phyloP scores from a whole-genome alignment of 768 basidiomycete species.

The Podaxis rugospora region DNA sequence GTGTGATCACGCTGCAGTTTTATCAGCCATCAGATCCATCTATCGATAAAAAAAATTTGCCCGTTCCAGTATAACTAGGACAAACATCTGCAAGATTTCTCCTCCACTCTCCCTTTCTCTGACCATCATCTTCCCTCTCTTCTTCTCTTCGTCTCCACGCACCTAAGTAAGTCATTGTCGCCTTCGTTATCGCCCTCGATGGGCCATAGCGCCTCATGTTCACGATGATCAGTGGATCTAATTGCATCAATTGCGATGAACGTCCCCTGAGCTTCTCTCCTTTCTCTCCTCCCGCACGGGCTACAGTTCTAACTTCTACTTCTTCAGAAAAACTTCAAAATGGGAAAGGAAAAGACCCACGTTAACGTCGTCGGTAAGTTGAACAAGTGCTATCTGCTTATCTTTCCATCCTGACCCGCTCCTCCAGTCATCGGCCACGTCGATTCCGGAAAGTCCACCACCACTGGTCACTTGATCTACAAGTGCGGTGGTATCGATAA shows the following conservation, averaged over 20 bases:
- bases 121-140: constrained; percentile 44
- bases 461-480: constrained; percentile 99
- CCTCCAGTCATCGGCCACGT: constrained; percentile 92
- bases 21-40: constrained; percentile 49
- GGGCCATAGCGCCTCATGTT: constrained; percentile 3
- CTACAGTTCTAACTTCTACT: constrained; percentile 21
- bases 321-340: constrained; percentile 56
- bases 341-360: constrained; percentile 96
- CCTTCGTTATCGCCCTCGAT: constrained; percentile 12
- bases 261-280: constrained; percentile 4
- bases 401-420: constrained; percentile 24
- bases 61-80: constrained; percentile 55
- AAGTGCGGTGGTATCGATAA: constrained; percentile 99
- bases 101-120: constrained; percentile 32
- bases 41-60: constrained; percentile 62
- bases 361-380: constrained; percentile 94
- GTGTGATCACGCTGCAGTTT: constrained; percentile 36
- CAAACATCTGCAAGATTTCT: constrained; percentile 40
- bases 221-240: constrained; percentile 25
- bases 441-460: constrained; percentile 99
- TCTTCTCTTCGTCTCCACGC: constrained; percentile 23
- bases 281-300: constrained; percentile 24
- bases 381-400: constrained; percentile 19
- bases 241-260: constrained; percentile 20
- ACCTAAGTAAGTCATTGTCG: constrained; percentile 31